phyloP scores from a whole-genome alignment of 2,329 filamentous ascomycete species.

The Aspergillus tamarii region DNA sequence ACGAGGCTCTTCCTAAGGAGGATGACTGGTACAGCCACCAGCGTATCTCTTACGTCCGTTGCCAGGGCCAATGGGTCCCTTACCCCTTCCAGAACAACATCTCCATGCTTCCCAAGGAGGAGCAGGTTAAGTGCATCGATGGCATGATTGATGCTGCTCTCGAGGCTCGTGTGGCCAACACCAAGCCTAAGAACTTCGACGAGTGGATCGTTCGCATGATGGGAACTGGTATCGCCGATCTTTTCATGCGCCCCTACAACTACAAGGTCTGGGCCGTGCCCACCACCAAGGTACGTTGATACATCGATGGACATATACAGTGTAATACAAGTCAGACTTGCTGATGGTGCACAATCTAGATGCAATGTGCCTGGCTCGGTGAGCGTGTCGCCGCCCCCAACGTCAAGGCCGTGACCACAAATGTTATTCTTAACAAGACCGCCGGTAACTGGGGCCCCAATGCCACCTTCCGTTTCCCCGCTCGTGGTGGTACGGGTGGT shows the following conservation, averaged over 20 bases:
- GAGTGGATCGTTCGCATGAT: conserved; percentile 97
- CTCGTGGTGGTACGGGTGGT: conserved; percentile 90
- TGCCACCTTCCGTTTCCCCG: conserved; percentile 97
- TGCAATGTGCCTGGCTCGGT: conserved; percentile 98
- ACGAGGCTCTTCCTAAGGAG: conserved; percentile 91
- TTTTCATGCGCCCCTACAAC: conserved; percentile 99
- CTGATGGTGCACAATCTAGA: conserved; percentile 57
- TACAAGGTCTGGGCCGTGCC: conserved; percentile 99
- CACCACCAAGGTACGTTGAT: conserved; percentile 77
- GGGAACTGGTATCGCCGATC: conserved; percentile 84
- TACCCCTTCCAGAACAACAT: conserved; percentile 99
- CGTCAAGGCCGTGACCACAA: conserved; percentile 89
- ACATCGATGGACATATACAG: not conserved
- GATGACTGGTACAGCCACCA: conserved; percentile 98
- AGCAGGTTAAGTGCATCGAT: conserved; percentile 92
- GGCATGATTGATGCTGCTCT: conserved; percentile 94
- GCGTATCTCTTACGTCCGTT: conserved; percentile 98
- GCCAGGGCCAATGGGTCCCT: conserved; percentile 94
- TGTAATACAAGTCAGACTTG: not conserved
- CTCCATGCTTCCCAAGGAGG: conserved; percentile 95
- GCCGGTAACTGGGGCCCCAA: conserved; percentile 98
- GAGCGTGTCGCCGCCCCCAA: conserved; percentile 98
- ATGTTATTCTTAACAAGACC: conserved; percentile 93
- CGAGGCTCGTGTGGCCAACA: conserved; percentile 81
- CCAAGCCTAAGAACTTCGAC: conserved; percentile 95